A percentile compares a stretch with the other conserved stretches of the same genome.
phyloP scores from a whole-genome alignment of 148 eudicot genomes.

The Spergularia marina region DNA sequence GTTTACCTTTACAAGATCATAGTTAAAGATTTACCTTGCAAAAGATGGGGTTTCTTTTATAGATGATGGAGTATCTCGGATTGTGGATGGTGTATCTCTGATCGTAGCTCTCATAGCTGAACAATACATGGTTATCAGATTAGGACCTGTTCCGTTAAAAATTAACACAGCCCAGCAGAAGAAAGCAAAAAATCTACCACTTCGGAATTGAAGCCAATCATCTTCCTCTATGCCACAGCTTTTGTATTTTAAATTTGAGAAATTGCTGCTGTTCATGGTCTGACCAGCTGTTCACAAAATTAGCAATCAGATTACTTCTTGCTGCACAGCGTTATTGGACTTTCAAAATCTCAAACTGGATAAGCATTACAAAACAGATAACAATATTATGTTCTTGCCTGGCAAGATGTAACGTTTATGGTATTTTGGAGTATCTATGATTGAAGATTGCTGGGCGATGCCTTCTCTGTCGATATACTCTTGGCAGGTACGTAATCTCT shows the following conservation, averaged over 20 bases:
- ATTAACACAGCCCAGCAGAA: not conserved
- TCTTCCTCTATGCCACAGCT: conserved; percentile 65
- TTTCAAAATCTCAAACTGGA: not conserved
- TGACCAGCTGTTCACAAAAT: conserved; percentile 57
- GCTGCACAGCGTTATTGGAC: not conserved
- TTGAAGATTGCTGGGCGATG: conserved; percentile 70
- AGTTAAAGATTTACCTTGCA: conserved; percentile 41
- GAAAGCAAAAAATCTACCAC: conserved; percentile 42
- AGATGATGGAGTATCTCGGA: conserved; percentile 32
- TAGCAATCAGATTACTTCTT: conserved; percentile 6
- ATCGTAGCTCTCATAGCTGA: conserved; percentile 70
- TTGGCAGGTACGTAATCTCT: conserved; percentile 78
- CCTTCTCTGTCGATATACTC: conserved; percentile 79
- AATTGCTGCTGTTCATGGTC: conserved; percentile 42
- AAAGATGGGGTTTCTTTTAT: conserved; percentile 36
- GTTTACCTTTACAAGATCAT: not conserved
- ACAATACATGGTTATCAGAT: conserved; percentile 1
- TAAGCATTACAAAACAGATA: not conserved
- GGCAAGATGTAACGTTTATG: conserved; percentile 89
- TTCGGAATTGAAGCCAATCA: conserved; percentile 69
- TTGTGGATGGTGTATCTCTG: conserved; percentile 28
- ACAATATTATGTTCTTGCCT: conserved; percentile 40
- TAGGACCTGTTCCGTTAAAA: not conserved
- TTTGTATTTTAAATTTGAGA: conserved; percentile 44
- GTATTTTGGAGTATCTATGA: conserved; percentile 66